These are phyloP conservation scores for Geosmithia flava DNA, from an alignment of 2,329 filamentous ascomycete species.

Conservation along the genomic window DNA sequence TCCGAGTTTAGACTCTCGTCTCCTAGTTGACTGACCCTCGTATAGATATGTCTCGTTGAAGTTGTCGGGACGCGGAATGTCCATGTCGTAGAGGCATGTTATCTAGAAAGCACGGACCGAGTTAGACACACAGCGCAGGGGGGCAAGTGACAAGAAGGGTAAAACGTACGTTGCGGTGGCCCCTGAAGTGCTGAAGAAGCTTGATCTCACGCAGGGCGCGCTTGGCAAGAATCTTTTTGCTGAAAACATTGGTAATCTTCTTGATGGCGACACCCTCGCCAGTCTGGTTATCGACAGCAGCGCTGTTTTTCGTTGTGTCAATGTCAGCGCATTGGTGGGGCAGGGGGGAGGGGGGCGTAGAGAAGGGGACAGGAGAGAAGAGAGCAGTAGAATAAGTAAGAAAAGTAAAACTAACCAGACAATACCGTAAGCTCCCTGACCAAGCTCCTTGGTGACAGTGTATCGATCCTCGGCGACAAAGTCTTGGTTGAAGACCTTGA, in stretches of 20 bases:
- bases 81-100: slow-evolving; percentile 98
- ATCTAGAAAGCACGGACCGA: slow-evolving; percentile 52
- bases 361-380: slow-evolving; percentile 1
- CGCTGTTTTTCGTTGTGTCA: slow-evolving; percentile 36
- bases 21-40: slow-evolving; percentile 53
- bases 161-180: slow-evolving; percentile 63
- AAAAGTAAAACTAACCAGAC: slow-evolving; percentile 67
- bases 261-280: slow-evolving; percentile 96
- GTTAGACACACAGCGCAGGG: not conserved
- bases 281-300: slow-evolving; percentile 82
- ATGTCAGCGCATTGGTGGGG: not conserved
- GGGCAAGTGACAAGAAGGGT: slow-evolving; percentile 5
- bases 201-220: slow-evolving; percentile 96
- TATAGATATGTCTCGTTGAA: slow-evolving; percentile 99
- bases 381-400: not conserved
- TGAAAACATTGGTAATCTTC: slow-evolving; percentile 99
- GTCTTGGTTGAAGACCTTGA: slow-evolving; percentile 99
- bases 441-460: slow-evolving; percentile 96
- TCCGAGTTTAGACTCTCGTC: no score
- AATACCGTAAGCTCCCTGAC: slow-evolving; percentile 96
- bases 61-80: slow-evolving; percentile 91
- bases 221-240: slow-evolving; percentile 99
- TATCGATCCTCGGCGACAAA: slow-evolving; percentile 98
- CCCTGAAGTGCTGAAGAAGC: slow-evolving; percentile 92
- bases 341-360: slow-evolving; percentile 7